Evolutionary conservation across 2,329 filamentous ascomycete species (phyloP).

Genomic region (Curvularia hawaiiensis): DNA sequence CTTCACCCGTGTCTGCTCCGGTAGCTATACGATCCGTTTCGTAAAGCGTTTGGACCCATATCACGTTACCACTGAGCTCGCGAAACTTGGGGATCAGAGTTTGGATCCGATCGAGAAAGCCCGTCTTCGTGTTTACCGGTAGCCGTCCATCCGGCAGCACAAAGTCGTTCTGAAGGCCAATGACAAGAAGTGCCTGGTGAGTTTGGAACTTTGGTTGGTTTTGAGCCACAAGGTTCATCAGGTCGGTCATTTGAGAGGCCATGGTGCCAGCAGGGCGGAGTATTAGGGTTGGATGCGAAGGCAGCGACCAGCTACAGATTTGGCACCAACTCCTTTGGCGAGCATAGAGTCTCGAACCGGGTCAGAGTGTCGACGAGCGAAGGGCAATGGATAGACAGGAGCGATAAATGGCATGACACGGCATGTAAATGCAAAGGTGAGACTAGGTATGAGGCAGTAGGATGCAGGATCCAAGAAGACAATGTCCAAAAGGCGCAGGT

Average conservation of each 20-base stretch:
- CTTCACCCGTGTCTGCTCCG: conserved; percentile 54
- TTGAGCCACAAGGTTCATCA: conserved; percentile 52
- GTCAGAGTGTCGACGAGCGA: not conserved
- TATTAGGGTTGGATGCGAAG: conserved; percentile 6
- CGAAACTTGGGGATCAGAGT: conserved; percentile 75
- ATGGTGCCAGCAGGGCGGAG: conserved; percentile 11
- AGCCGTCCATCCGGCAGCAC: conserved; percentile 70
- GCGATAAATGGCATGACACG: not conserved
- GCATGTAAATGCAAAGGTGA: not conserved
- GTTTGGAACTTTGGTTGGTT: conserved; percentile 60
- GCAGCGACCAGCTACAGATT: conserved; percentile 6
- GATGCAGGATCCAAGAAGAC: conserved; percentile 1
- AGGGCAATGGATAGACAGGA: not conserved
- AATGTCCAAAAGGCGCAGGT: not conserved
- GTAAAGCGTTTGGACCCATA: conserved; percentile 85
- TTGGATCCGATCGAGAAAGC: conserved; percentile 70
- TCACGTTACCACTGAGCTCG: conserved; percentile 67
- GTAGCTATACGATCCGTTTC: conserved; percentile 64
- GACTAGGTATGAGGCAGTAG: not conserved
- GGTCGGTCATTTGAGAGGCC: conserved; percentile 44
- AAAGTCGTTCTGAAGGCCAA: conserved; percentile 94
- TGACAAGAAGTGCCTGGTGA: conserved; percentile 73
- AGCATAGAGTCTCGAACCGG: not conserved
- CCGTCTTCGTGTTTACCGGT: conserved; percentile 65
- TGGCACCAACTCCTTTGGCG: not conserved